Conservation (phyloP, 1,139 yeast genomes). For the Yamadazyma aaseri region DNA sequence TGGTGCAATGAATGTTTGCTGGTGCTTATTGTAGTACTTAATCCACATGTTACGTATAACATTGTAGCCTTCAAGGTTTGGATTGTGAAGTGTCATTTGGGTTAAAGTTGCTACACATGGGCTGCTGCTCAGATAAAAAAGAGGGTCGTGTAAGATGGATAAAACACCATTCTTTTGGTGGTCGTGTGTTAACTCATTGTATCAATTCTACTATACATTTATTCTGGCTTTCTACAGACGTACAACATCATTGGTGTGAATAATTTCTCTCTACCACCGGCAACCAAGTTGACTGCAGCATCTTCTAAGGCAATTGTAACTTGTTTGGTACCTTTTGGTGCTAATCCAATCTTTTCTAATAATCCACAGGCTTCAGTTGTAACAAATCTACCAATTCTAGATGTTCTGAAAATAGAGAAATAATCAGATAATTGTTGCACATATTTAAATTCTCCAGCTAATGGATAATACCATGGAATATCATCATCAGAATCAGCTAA, state of each 20-base stretch:
- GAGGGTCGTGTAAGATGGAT: too few relatives aligned
- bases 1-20: constrained; percentile 45
- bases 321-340: constrained; percentile 90
- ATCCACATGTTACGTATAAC: constrained; percentile 47
- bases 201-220: too few relatives aligned
- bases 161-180: too few relatives aligned
- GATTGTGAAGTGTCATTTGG: constrained; percentile 30
- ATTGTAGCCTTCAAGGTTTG: constrained; percentile 53
- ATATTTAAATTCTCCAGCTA: constrained; percentile 90
- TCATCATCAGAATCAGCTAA: constrained; percentile 81
- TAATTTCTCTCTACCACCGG: constrained; percentile 84
- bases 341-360: constrained; percentile 81
- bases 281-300: constrained; percentile 93
- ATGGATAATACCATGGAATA: constrained; percentile 97
- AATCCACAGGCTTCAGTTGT: constrained; percentile 80
- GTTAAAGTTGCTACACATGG: too few relatives aligned
- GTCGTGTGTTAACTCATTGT: too few relatives aligned
- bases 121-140: too few relatives aligned
- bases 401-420: constrained; percentile 86
- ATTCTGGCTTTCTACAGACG: constrained; percentile 72
- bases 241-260: constrained; percentile 97
- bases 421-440: constrained; percentile 78
- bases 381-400: constrained; percentile 77
- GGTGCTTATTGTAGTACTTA: constrained; percentile 42
- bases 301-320: constrained; percentile 93